Base-by-base conservation (phyloP, 805 yeast genomes). In the Saturnispora quitensis region DNA sequence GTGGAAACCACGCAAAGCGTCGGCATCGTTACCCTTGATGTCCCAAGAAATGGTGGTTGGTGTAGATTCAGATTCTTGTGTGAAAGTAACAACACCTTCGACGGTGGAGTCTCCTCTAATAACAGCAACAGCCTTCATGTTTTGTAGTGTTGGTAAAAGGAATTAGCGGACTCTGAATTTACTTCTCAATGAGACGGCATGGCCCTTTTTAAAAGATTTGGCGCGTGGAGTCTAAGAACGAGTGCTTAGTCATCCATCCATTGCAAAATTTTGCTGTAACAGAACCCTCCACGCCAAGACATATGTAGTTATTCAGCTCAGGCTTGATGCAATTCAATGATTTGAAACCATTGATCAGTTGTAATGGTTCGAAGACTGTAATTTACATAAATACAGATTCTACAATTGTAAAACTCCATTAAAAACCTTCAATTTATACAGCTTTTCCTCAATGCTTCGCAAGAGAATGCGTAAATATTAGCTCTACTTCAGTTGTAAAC, bases 1-100 rank as follows among this genome's bases (percentile, higher is more conserved):
- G 79, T 93, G 99, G 96, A 93, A 91, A 50, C 99, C 99, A 73
- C 96, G 84, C 68, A 78, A 74, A 48, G 96, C 91, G 65, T 87
- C 84, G 55, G 97, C 75, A 59, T 81, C 83, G 73, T 89, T 88
- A 69, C 99, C 99, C 53, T 80, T 65, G 67, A 93, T 86, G 64
- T 91, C 95, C 82, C 89, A 93, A 22, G 89, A 62, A 61, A 93
- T 78, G 45, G 88, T 84, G 66, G 96, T 88, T 70, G 95, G 95
- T 38, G 79, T 89, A 50, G 75, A 64, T 69, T 86, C 97, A 47
- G 85, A 65, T 48, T 73, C 60, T 78, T 93, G 99, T 73, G 86
- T 95, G 66, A 93, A 91, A 60, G 79, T 72, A 62, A 93, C 97
- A 58, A 78, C 72, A 68, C 99, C 99, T 58, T 84, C 71, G 62